Evolutionary conservation across 2,329 filamentous ascomycete species (phyloP), one percentile per base, ranked within the genome.

Genomic region (Mollisia scopiformis): DNA sequence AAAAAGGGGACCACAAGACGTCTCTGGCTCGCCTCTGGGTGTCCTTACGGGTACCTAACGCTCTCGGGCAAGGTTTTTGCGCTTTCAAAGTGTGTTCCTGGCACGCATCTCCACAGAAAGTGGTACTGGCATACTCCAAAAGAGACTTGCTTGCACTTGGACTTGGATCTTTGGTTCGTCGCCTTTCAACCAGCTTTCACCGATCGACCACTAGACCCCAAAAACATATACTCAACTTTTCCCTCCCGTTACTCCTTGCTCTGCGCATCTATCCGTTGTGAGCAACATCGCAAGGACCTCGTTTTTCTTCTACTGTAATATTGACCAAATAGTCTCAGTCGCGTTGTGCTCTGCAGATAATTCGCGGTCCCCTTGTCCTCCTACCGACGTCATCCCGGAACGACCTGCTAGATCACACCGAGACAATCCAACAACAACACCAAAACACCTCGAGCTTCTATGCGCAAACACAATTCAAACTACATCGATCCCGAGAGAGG

Each of bases 1-100:
- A 28, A 28, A 13, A 14, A 28, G 16, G 28, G 21, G 49, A 53
- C 39, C 41, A 57, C n/a, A 54, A 43, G 35, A 62, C 23, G 19
- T 19, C 27, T 51, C 28, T 51, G 49, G 49, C 19, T 35, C 27
- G 30, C 49, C 49, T 51, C 16, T 25, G 27, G 25, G 23, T 55
- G 23, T 21, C n/a, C n/a, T n/a, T 55, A 16, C 25, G 53, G 49
- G 16, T 51, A 33, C 35, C 53, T 55, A 55, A 55, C 53, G 39
- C n/a, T 30, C 37, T 55, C 53, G 2, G 53, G 53, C 53, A 55
- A 55, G 39, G 53, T 55, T 31, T 46, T 55, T 8, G 37, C 23
- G 21, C 25, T 47, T 31, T 19, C 14, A 47, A 16, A 41, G 27
- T 39, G 28, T 55, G 53, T 55, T 55, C 53, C 53, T 55, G 53